These are phyloP conservation scores for Lactifluus echinatus DNA, from an alignment of 768 basidiomycete species.

Conservation along the genomic window DNA sequence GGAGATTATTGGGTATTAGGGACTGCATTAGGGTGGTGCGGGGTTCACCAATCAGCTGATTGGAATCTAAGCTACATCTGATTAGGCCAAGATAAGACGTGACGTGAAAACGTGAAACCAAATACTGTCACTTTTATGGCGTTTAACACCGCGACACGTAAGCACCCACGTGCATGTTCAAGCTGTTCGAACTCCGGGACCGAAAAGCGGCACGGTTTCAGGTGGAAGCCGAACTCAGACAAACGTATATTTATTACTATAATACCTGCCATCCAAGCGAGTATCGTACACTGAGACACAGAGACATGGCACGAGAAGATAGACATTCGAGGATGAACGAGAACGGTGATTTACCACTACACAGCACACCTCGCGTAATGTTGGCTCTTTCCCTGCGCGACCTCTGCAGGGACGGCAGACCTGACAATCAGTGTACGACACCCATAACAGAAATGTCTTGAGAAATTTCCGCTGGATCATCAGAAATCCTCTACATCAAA, in stretches of 20 bases:
- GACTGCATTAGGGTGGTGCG: no score
- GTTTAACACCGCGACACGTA: no score
- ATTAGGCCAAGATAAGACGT: no score
- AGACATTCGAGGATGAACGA: not conserved
- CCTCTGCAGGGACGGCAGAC: not conserved
- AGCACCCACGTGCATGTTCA: no score
- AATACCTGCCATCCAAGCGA: no score
- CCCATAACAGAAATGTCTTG: conserved; percentile 43
- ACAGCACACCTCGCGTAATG: not conserved
- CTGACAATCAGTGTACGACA: conserved; percentile 30
- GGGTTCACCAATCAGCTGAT: no score
- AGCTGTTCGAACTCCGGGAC: not conserved
- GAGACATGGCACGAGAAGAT: not conserved
- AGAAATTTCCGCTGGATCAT: no score
- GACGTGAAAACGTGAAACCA: no score
- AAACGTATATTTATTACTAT: no score
- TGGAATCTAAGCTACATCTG: no score
- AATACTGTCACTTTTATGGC: no score
- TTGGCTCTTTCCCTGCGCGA: not conserved
- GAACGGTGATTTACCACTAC: not conserved
- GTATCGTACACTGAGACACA: not conserved
- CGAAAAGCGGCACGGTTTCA: not conserved
- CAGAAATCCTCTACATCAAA: not conserved
- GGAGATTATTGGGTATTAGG: no score
- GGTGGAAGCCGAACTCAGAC: not conserved